These are phyloP conservation scores for Neoboletus magnificus DNA, from an alignment of 768 basidiomycete species.

Conservation along the genomic window DNA sequence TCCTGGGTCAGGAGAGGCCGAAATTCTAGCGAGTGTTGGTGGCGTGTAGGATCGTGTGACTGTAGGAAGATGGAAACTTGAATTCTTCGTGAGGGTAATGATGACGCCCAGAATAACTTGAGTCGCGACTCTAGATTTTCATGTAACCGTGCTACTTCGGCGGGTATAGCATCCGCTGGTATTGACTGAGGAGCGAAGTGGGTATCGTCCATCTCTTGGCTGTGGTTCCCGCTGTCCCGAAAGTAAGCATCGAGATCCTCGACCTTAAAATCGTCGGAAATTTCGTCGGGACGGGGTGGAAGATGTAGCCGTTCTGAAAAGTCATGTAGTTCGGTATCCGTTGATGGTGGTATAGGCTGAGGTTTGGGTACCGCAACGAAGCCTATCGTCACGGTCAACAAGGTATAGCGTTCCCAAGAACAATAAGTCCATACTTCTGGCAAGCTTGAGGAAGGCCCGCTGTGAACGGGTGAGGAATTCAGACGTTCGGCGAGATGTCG, in stretches of 20 bases:
- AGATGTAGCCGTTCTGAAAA: slow-evolving; percentile 36
- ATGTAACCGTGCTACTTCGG: slow-evolving; percentile 54
- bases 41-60: slow-evolving; percentile 16
- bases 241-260: slow-evolving; percentile 56
- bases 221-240: slow-evolving; percentile 23
- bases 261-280: slow-evolving; percentile 55
- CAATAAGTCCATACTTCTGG: slow-evolving; percentile 54
- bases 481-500: slow-evolving; percentile 54
- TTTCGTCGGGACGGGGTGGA: slow-evolving; percentile 58
- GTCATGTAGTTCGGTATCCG: slow-evolving; percentile 29
- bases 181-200: slow-evolving; percentile 14
- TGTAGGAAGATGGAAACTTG: slow-evolving; percentile 57
- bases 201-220: slow-evolving; percentile 21
- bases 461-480: slow-evolving; percentile 71
- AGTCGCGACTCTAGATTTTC: slow-evolving; percentile 75
- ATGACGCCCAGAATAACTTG: slow-evolving; percentile 77
- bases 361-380: slow-evolving; percentile 74
- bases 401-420: background rate
- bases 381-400: slow-evolving; percentile 39
- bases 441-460: slow-evolving; percentile 69
- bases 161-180: slow-evolving; percentile 22
- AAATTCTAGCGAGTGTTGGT: slow-evolving; percentile 30
- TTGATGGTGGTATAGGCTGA: slow-evolving; percentile 20
- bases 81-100: slow-evolving; percentile 59
- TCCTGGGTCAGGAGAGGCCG: slow-evolving; percentile 49